Conservation (phyloP, 345 rosid species). For the Reutealis trisperma region DNA sequence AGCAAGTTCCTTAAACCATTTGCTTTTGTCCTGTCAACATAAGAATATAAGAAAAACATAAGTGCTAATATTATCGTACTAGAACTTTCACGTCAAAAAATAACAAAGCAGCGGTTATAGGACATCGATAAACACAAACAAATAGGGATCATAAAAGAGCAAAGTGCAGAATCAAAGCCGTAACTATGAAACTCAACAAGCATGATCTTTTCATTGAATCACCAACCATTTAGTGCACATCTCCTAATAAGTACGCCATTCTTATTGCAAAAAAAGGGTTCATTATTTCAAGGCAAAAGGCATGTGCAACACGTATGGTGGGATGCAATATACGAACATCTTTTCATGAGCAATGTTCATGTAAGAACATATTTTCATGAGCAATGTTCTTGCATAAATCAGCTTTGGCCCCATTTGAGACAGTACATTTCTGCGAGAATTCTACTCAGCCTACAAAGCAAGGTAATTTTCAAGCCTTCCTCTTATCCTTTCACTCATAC, state of each 20-base stretch:
- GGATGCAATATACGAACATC: neutral
- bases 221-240: neutral
- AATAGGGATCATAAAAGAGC: neutral
- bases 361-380: neutral
- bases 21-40: slow-evolving; percentile 67
- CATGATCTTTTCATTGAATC: neutral
- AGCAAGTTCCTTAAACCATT: slow-evolving; percentile 67
- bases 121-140: neutral
- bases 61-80: slow-evolving; percentile 3
- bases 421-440: neutral
- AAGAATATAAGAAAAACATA: slow-evolving; percentile 26
- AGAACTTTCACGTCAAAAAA: slow-evolving; percentile 11
- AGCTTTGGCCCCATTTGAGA: neutral
- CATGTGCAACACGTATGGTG: too few relatives aligned
- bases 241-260: neutral
- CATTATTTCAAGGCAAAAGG: too few relatives aligned
- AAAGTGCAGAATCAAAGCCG: neutral
- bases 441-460: neutral
- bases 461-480: neutral
- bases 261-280: neutral
- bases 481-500: neutral
- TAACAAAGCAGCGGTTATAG: slow-evolving; percentile 4
- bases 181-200: neutral
- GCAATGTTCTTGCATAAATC: neutral
- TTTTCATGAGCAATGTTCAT: neutral